A percentile compares a stretch with the other conserved stretches of the same genome.
phyloP scores from a whole-genome alignment of 2,329 filamentous ascomycete species.

The Aspergillus vadensis region DNA sequence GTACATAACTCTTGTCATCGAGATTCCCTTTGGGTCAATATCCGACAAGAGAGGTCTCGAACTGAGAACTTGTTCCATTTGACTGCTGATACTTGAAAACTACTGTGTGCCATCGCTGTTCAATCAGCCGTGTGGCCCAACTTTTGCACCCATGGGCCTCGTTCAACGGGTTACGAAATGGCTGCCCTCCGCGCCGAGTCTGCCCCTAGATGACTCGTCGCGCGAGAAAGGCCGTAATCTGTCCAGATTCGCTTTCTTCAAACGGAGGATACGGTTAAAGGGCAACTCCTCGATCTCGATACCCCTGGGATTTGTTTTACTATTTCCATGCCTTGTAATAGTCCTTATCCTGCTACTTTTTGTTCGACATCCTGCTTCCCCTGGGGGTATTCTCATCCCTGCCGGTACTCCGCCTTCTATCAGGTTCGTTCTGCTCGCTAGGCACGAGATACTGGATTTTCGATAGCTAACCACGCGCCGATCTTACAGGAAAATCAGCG shows the following conservation, averaged over 20 bases:
- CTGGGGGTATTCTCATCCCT: constrained; percentile 81
- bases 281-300: constrained; percentile 92
- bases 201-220: constrained; percentile 51
- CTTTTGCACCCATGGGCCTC: constrained; percentile 51
- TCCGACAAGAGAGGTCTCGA: not conserved
- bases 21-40: not conserved
- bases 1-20: constrained; percentile 7
- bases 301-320: constrained; percentile 84
- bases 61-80: not conserved
- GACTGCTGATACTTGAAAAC: constrained; percentile 13
- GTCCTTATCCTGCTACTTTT: constrained; percentile 88
- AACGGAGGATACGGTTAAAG: constrained; percentile 80
- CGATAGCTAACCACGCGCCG: constrained; percentile 19
- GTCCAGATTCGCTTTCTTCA: constrained; percentile 74
- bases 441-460: not conserved
- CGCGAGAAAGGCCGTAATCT: constrained; percentile 45
- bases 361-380: constrained; percentile 80
- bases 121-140: constrained; percentile 27
- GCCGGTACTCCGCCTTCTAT: constrained; percentile 85
- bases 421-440: constrained; percentile 61
- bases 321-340: constrained; percentile 90
- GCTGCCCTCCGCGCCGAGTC: constrained; percentile 49
- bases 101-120: constrained; percentile 9
- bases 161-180: constrained; percentile 57
- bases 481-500: constrained; percentile 79